phyloP scores from a whole-genome alignment of 495 filamentous ascomycete genomes.

The Aspergillus indologenus region DNA sequence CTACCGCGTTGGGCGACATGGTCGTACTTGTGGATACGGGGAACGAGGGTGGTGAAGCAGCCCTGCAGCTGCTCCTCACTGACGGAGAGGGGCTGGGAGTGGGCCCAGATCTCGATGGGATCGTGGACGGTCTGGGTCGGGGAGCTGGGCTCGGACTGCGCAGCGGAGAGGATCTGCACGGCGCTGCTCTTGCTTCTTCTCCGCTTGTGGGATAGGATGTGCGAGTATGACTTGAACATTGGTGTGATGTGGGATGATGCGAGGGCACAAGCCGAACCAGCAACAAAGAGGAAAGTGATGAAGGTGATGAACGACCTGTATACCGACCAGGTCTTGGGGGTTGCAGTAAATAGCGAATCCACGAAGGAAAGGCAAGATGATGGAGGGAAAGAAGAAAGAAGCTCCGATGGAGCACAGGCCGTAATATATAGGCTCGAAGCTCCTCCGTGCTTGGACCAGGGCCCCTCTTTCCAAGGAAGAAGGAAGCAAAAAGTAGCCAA shows the following conservation, averaged over 20 bases:
- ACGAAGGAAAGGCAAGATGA: neutral
- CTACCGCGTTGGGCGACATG: slow-evolving; percentile 15
- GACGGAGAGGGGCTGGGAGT: slow-evolving; percentile 11
- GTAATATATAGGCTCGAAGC: neutral
- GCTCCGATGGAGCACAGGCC: neutral
- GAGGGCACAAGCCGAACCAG: neutral
- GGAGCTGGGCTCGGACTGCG: slow-evolving; percentile 10
- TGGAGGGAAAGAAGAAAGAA: neutral
- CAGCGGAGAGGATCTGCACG: slow-evolving; percentile 8
- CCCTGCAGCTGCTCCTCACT: slow-evolving; percentile 6
- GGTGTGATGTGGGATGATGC: neutral
- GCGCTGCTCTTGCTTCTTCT: slow-evolving; percentile 10
- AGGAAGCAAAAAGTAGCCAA: neutral
- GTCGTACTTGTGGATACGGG: slow-evolving; percentile 17
- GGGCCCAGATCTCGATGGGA: slow-evolving; percentile 13
- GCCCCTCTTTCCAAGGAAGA: neutral
- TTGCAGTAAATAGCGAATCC: neutral
- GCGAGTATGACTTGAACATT: slow-evolving; percentile 17
- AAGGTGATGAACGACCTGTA: neutral
- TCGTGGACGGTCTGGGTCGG: slow-evolving; percentile 2
- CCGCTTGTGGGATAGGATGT: slow-evolving; percentile 16
- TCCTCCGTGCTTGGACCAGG: neutral
- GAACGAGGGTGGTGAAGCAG: slow-evolving; percentile 12
- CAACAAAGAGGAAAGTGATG: neutral
- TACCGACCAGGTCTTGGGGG: neutral